Evolutionary conservation across 2,329 filamentous ascomycete genomes (phyloP), one percentile per base, ranked within the genome.

Genomic region (Rachicladosporium sp.): DNA sequence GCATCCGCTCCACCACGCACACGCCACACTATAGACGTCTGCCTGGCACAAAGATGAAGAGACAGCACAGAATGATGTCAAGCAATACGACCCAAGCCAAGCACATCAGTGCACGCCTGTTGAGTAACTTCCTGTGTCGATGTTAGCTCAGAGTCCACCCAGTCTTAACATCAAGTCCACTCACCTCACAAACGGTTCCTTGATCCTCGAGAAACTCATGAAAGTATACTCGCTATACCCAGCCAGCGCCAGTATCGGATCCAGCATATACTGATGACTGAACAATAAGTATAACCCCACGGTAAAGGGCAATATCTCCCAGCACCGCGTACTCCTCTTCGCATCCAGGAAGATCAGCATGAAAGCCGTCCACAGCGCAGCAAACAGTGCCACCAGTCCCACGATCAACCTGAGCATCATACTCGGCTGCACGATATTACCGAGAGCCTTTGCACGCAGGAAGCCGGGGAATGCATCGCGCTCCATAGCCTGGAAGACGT

Each of bases 401-500:
- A 94, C 60, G 34, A 93, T 86, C 37, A 96, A 68, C 39, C 91
- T 76, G 50, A 93, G 71, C 56, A 96, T 77, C 50, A 93, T 80
- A 35, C 86, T 93, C 10, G 89, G 78, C 3, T 89, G 91, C 21
- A 98, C 89, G 10, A 98, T 73, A 56, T 98, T 98, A 44, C 93
- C 93, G 15, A 98, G 71, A 2, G 91, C 91, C 66, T 96, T 96
- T 65, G 86, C 85, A 56, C 89, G 76, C 43, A 98, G 71, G 64
- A 98, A 98, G 1, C 89, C 89, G 1, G 93, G 91, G 59, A 94
- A 98, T n/a, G 93, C 91, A 65, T 98, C 91, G 41, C 93, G 78
- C 65, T 98, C 93, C 91, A 98, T 98, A 29, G 93, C 93, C 64
- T 98, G 93, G 62, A 96, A 98, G 46, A 96, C 91, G 59, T 96